Conservation (phyloP, 495 filamentous ascomycete species). For the Thermothielavioides terrestris region DNA sequence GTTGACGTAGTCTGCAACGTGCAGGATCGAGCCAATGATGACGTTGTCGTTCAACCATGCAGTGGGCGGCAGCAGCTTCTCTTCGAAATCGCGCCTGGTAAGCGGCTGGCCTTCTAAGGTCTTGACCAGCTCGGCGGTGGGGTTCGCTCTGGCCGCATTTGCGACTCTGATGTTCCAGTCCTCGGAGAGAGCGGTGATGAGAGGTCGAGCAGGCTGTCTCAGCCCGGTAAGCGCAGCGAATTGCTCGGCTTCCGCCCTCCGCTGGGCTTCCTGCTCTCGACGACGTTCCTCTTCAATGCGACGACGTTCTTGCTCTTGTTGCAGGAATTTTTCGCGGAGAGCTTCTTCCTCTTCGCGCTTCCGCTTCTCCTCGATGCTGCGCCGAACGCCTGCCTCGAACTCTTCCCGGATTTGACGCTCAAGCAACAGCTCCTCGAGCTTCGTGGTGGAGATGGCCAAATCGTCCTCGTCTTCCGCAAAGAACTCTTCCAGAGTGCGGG, state of each 20-base stretch:
- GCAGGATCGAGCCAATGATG: conserved; percentile 58
- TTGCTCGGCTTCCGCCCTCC: conserved; percentile 4
- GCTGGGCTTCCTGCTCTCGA: conserved; percentile 6
- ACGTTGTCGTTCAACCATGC: conserved; percentile 81
- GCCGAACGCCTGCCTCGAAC: neutral
- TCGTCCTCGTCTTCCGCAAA: conserved; percentile 10
- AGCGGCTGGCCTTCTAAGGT: conserved; percentile 50
- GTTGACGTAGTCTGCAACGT: conserved; percentile 54
- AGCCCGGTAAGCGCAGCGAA: conserved; percentile 7
- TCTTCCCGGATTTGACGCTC: conserved; percentile 14
- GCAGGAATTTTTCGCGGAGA: neutral
- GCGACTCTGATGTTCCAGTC: conserved; percentile 26
- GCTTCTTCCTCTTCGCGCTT: conserved; percentile 15
- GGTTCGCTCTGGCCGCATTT: conserved; percentile 8
- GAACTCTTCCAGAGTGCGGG: neutral
- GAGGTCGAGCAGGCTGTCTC: conserved; percentile 8
- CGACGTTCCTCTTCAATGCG: conserved; percentile 4
- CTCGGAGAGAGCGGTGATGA: conserved; percentile 22
- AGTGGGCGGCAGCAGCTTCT: conserved; percentile 41
- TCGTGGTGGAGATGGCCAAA: conserved; percentile 8
- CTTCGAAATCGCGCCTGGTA: conserved; percentile 50
- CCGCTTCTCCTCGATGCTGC: conserved; percentile 2
- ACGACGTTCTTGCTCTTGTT: conserved; percentile 6
- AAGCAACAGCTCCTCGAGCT: conserved; percentile 15
- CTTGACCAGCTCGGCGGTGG: conserved; percentile 24